A percentile compares a stretch with the other conserved stretches of the same genome.
Conservation (phyloP, 2,329 filamentous ascomycete genomes). For the Sclerotinia sclerotiorum region DNA sequence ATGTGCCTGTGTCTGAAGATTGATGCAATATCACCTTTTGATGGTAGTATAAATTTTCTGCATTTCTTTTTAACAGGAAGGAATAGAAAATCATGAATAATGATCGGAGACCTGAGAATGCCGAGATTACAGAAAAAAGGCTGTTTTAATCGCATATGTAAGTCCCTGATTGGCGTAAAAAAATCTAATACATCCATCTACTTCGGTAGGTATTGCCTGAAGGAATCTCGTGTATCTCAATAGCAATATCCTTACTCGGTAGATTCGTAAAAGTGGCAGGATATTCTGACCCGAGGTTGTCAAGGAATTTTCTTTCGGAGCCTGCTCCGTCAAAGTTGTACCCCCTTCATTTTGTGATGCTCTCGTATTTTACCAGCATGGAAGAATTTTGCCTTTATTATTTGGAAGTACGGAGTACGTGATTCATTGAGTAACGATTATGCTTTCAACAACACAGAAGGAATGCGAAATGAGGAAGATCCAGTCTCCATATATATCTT, state of each 20-base stretch:
- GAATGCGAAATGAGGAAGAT: not conserved
- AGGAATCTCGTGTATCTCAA: not conserved
- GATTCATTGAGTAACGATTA: not conserved
- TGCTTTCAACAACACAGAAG: not conserved
- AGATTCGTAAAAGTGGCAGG: slow-evolving; percentile 4
- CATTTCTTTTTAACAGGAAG: not conserved
- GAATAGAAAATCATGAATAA: not conserved
- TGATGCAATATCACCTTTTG: not conserved
- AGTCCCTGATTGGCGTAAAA: not conserved
- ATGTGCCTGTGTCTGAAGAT: not conserved
- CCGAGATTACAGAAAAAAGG: not conserved
- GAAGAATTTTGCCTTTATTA: not conserved
- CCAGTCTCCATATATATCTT: not conserved
- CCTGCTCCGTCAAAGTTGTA: not conserved
- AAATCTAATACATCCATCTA: not conserved
- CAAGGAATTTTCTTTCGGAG: not conserved
- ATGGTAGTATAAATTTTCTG: not conserved
- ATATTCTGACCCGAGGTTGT: not conserved
- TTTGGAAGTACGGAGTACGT: not conserved
- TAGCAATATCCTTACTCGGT: too few species aligned
- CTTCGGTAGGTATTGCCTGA: not conserved
- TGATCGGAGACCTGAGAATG: not conserved
- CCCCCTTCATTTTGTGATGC: slow-evolving; percentile 9
- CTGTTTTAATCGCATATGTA: not conserved
- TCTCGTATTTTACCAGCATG: not conserved